Evolutionary conservation across 352 stramenopile genomes (phyloP), one percentile per base, ranked within the genome.

Genomic region (Globisporangium iwayamae): DNA sequence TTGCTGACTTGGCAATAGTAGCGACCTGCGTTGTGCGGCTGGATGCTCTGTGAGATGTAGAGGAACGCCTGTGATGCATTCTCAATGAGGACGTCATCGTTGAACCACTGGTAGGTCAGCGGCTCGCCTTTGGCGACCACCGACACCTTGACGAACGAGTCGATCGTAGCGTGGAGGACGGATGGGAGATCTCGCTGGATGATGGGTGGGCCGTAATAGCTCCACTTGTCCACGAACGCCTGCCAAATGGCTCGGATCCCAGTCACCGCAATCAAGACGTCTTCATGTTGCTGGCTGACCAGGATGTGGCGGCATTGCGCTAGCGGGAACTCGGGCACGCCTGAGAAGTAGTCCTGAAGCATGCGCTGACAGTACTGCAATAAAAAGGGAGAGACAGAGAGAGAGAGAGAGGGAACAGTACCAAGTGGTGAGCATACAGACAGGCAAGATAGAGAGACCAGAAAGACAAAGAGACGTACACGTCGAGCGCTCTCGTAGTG

Each of bases 1-100:
- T 91, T 93, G 9, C 38, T 58, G 32, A 91, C 57, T n/a, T 83
- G 61, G 45, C 84, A 93, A 45, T 79, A 66, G 64, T 90, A 93
- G 6, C 51, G 18, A 0, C 82, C 84, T 67, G 78, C 72, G 30
- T 93, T 87, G 64, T 86, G 72, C 1, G 68, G 65, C 41, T 86
- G 77, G 30, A 87, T 71, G 45, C 60, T 83, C 30, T 84, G 73
- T 0, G 84, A 78, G 34, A 91, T 63, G 43, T 81, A 78, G 13
- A 90, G 62, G 18, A 77, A 73, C 0, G 78, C 43, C 43, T 85
- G 70, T 0, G 74, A 89, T 11, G 78, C 82, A 1, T 68, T 69
- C 0, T 75, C 62, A 18, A 91, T 66, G 0, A 60, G 43, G 14
- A 55, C 52, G 11, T 58, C 64, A 56, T 87, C 59, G 13, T 43